Conservation (phyloP, 2,329 filamentous ascomycete genomes). For the Fusarium sp. region DNA sequence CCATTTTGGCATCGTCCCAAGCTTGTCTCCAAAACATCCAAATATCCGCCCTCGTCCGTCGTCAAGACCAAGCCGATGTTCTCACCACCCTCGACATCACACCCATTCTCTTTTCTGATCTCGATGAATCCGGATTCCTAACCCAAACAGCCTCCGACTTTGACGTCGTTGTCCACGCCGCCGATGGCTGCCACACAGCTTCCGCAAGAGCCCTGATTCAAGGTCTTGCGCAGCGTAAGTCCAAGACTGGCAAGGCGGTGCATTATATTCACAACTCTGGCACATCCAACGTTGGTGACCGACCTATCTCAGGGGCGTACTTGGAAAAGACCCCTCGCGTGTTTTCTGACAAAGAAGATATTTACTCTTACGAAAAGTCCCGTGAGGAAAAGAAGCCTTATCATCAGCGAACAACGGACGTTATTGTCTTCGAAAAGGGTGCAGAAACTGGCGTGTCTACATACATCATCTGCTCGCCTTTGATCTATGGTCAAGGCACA, state of each 20-base stretch:
- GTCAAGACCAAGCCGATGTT: background rate
- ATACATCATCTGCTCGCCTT: slow-evolving; percentile 15
- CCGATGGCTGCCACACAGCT: slow-evolving; percentile 5
- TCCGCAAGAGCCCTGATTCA: slow-evolving; percentile 3
- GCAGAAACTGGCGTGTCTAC: slow-evolving; percentile 1
- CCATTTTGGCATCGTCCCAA: background rate
- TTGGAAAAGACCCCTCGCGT: background rate
- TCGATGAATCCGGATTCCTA: background rate
- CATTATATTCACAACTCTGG: slow-evolving; percentile 27
- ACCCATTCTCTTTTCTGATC: background rate
- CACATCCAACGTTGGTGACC: slow-evolving; percentile 13
- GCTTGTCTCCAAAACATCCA: background rate
- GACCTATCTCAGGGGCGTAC: slow-evolving; percentile 2
- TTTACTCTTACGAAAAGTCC: slow-evolving; percentile 17
- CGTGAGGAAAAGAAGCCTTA: background rate
- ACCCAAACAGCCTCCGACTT: background rate
- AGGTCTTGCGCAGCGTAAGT: background rate
- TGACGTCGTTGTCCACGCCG: slow-evolving; percentile 14
- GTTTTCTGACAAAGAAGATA: slow-evolving; percentile 12
- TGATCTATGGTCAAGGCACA: slow-evolving; percentile 13
- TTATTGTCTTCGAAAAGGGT: slow-evolving; percentile 8
- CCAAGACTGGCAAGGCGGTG: background rate
- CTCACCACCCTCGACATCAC: background rate
- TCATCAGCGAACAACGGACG: slow-evolving; percentile 17
- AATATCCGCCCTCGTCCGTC: slow-evolving; percentile 5